These are phyloP conservation scores for Phanerodontia chrysosporium DNA, from an alignment of 768 basidiomycete genomes.

Conservation along the genomic window DNA sequence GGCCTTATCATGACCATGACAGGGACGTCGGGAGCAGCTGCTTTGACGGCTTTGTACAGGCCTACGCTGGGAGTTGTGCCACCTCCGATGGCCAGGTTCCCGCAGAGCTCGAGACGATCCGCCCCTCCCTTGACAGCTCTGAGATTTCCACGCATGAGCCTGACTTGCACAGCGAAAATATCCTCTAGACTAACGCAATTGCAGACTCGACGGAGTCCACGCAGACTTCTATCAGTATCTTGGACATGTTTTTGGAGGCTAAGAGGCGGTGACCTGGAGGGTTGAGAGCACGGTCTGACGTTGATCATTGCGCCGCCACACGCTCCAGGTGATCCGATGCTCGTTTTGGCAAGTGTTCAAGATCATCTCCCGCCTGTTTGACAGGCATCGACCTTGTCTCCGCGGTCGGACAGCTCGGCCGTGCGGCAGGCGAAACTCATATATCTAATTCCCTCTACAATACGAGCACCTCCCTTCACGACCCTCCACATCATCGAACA, in stretches of 20 bases:
- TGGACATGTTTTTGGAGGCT: not conserved
- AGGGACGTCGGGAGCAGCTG: slow-evolving; percentile 43
- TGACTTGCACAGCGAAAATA: not conserved
- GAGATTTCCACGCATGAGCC: not conserved
- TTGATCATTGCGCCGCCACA: too few relatives aligned
- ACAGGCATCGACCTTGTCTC: too few relatives aligned
- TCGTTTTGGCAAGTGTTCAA: too few relatives aligned
- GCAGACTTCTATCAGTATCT: slow-evolving; percentile 41
- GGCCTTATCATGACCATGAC: slow-evolving; percentile 88
- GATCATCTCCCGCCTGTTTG: too few relatives aligned
- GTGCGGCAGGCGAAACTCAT: too few relatives aligned
- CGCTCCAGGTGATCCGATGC: too few relatives aligned
- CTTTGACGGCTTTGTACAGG: slow-evolving; percentile 54
- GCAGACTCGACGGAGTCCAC: slow-evolving; percentile 77
- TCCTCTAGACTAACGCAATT: slow-evolving; percentile 42
- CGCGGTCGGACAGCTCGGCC: too few relatives aligned
- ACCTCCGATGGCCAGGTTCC: slow-evolving; percentile 66
- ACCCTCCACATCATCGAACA: too few relatives aligned
- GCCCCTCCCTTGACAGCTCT: slow-evolving; percentile 73
- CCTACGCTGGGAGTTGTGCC: slow-evolving; percentile 84
- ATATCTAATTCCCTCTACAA: too few relatives aligned
- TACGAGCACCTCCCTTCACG: too few relatives aligned
- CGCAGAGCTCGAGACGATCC: slow-evolving; percentile 74
- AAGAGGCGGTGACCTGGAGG: not conserved
- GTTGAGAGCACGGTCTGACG: not conserved